Evolutionary conservation across 352 stramenopile species (phyloP), one percentile per base, ranked within the genome.

Genomic region (Phytophthora brassicae): DNA sequence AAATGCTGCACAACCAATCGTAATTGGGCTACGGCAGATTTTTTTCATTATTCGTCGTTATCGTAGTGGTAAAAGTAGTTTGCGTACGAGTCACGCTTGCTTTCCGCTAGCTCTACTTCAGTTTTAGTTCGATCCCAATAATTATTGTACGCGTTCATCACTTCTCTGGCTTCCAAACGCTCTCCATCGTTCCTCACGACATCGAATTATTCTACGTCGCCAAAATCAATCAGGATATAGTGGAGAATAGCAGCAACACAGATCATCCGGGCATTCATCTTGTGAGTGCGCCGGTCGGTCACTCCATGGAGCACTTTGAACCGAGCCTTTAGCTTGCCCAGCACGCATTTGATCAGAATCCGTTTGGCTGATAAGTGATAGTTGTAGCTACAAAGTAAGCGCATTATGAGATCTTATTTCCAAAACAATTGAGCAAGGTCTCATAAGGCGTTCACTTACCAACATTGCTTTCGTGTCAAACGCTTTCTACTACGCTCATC

Each of bases 301-400:
- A 54, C 46, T 2, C 36, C 38, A 42, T 57, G 38, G 26, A 42
- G 1, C 16, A 33, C 24, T 17, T 57, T 49, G 16, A 57, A 49
- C 7, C 29, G 28, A n/a, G 46, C 46, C n/a, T 33, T 54, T 17
- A 36, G 0, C 33, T 54, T 54, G 8, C 46, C 46, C 17, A 57
- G 33, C 28, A 57, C 24, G 28, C 36, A 57, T 36, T 57, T 38
- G 11, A 57, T 38, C 6, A 57, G 24, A 41, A 57, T 48, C n/a
- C 39, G 13, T 0, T 12, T 28, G 1, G 17, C 8, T 1, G 50
- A 50, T 19, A 55, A 38, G 41, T 62, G 43, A 29, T 55, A 48
- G 23, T 55, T 55, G 33, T 55, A 62, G 44, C 55, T 54, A 20
- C 13, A 28, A 49, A 38, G 31, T 26, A 43, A 50, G 11, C 11